phyloP scores from a whole-genome alignment of 768 basidiomycete genomes.

The Tulasnella calospora region DNA sequence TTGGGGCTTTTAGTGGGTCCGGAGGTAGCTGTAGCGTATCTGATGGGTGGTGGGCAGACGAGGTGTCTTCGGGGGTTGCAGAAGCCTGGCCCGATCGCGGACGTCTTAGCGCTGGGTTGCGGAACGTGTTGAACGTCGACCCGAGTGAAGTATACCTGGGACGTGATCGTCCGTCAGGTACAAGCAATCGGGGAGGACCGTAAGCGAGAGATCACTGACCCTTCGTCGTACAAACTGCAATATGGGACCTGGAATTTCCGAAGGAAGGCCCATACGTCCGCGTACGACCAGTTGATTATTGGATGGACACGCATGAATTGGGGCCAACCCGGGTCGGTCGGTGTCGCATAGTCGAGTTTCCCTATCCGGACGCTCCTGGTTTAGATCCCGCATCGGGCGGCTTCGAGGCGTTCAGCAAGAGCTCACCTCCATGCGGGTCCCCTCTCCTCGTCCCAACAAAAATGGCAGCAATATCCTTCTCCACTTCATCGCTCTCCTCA shows the following conservation, averaged over 20 bases:
- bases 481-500: background rate
- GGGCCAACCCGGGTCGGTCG: slow-evolving; percentile 90
- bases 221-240: slow-evolving; percentile 84
- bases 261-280: slow-evolving; percentile 85
- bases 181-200: background rate
- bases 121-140: slow-evolving; percentile 90
- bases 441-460: slow-evolving; percentile 82
- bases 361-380: slow-evolving; percentile 42
- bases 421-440: slow-evolving; percentile 91
- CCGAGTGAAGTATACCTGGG: slow-evolving; percentile 94
- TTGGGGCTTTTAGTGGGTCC: background rate
- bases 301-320: slow-evolving; percentile 86
- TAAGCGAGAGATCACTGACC: slow-evolving; percentile 64
- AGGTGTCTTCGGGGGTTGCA: background rate
- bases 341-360: slow-evolving; percentile 62
- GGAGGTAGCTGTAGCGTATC: background rate
- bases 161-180: background rate
- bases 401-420: slow-evolving; percentile 17
- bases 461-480: slow-evolving; percentile 55
- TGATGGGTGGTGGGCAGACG: background rate
- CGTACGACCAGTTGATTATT: slow-evolving; percentile 92
- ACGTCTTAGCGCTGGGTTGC: slow-evolving; percentile 69
- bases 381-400: background rate
- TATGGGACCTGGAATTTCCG: slow-evolving; percentile 71
- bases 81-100: background rate